Base-by-base conservation (phyloP, 2,329 filamentous ascomycete genomes). In the Drechslerella coelobrocha region DNA sequence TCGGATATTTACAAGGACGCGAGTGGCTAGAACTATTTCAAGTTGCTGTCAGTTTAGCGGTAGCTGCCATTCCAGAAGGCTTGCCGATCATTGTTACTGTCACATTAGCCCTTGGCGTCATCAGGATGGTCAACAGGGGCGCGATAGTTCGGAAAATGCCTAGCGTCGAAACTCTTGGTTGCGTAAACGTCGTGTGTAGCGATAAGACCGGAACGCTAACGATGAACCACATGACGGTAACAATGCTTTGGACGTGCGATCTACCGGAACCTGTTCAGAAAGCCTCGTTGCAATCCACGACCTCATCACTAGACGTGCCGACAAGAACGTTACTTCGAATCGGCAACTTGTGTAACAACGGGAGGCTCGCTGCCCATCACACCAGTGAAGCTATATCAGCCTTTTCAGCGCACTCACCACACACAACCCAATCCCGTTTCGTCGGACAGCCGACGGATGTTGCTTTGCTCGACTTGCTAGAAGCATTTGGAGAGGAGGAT, bases 141-240 rank as follows among this genome's bases (percentile, higher is more conserved):
- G 94, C 94, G 7, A 99, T 99, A 78, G 93, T 99, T 69, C 89
- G 94, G 74, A 89, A 90, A 77, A 89, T 99, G 80, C 95, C 95
- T 21, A 97, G 94, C 79, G 95, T 99, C 7, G 94, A 99, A 79
- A 99, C 94, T 0, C 81, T 99, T 3, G 95, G 95, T 7, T 97
- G 92, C n/a, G 94, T 99, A 68, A 99, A 97, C 76, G 92, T 99
- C n/a, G 91, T 99, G 5, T 99, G 95, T 81, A 97, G 92, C 75
- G 94, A 99, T 82, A 99, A 99, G 81, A 99, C 94, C 45, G 91
- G 93, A 29, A 99, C 94, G 1, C 81, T 99, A 71, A 99, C 94
- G 0, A 92, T 92, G 78, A 99, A 97, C 78, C 94, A 99, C 78
- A 97, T 99, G 94, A 96, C 94, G 0, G 92, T 92, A 0, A 92